Conservation (phyloP, 768 basidiomycete species). For the Pholiota microspora region DNA sequence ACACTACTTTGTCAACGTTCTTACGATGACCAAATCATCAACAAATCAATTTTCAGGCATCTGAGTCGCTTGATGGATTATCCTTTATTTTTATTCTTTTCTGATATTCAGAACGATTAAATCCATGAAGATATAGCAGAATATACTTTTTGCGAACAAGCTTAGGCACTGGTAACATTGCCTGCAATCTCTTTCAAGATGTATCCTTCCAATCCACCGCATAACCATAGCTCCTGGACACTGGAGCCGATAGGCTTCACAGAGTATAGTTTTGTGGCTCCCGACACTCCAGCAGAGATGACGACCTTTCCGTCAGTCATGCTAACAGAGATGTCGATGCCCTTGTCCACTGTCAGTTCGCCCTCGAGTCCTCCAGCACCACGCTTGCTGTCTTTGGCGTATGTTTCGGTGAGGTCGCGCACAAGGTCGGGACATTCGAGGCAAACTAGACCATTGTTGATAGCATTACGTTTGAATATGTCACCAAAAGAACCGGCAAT, state of each 20-base stretch:
- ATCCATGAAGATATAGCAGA: slow-evolving; percentile 2
- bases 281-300: slow-evolving; percentile 41
- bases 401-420: slow-evolving; percentile 71
- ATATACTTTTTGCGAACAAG: neutral
- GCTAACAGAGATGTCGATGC: slow-evolving; percentile 58
- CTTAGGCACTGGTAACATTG: slow-evolving; percentile 15
- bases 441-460: slow-evolving; percentile 97
- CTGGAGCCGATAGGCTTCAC: slow-evolving; percentile 85
- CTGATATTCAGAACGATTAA: slow-evolving; percentile 7
- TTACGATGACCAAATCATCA: too few relatives aligned
- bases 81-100: neutral
- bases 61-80: neutral
- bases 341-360: slow-evolving; percentile 80
- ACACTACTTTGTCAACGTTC: too few relatives aligned
- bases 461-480: slow-evolving; percentile 98
- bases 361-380: slow-evolving; percentile 79
- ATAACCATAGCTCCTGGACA: slow-evolving; percentile 97
- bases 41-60: neutral
- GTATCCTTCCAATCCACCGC: slow-evolving; percentile 91
- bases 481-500: slow-evolving; percentile 99
- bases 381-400: slow-evolving; percentile 71
- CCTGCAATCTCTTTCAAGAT: slow-evolving; percentile 72
- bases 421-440: slow-evolving; percentile 91
- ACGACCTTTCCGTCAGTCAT: slow-evolving; percentile 72
- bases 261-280: slow-evolving; percentile 51